A percentile compares a stretch with the other conserved stretches of the same genome.
Evolutionary conservation across 1,284 basidiomycete genomes (phyloP).

Genomic region (Blastosporella zonata): DNA sequence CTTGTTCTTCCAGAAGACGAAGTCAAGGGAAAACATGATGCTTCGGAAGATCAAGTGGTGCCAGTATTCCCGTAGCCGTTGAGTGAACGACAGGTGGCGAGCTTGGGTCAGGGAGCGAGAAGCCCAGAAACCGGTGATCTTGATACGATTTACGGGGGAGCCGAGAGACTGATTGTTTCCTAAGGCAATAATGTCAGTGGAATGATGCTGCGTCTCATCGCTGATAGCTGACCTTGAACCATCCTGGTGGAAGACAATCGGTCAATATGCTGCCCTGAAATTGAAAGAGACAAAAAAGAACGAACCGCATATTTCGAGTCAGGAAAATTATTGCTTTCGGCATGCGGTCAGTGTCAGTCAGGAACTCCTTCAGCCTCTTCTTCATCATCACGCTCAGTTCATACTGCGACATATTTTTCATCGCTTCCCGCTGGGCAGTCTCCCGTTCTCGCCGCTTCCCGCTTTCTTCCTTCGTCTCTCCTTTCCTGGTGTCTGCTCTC

Average conservation of each 20-base stretch:
- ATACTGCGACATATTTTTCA: slow-evolving; percentile 44
- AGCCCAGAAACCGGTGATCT: slow-evolving; percentile 75
- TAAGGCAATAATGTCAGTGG: slow-evolving; percentile 18
- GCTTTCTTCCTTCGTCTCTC: slow-evolving; percentile 25
- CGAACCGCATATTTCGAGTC: slow-evolving; percentile 76
- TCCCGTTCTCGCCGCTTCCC: slow-evolving; percentile 24
- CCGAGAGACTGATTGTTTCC: slow-evolving; percentile 78
- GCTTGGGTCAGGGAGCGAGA: slow-evolving; percentile 50
- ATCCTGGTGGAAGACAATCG: slow-evolving; percentile 36
- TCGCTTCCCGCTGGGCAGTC: slow-evolving; percentile 24
- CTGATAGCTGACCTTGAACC: slow-evolving; percentile 51
- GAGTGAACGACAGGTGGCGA: slow-evolving; percentile 34
- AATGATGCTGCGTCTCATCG: background rate
- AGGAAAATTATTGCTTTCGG: slow-evolving; percentile 82
- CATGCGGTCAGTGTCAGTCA: slow-evolving; percentile 65
- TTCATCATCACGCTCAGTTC: slow-evolving; percentile 67
- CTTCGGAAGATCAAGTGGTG: slow-evolving; percentile 51
- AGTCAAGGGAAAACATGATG: slow-evolving; percentile 53
- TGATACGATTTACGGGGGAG: slow-evolving; percentile 84
- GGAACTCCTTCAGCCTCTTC: slow-evolving; percentile 55
- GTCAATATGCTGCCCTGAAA: background rate
- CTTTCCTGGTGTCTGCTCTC: slow-evolving; percentile 28
- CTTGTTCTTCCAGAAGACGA: slow-evolving; percentile 55
- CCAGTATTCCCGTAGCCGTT: slow-evolving; percentile 46
- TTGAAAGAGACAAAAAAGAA: slow-evolving; percentile 22